Conservation (phyloP, 2,329 filamentous ascomycete species). For the Clonostachys sp. region DNA sequence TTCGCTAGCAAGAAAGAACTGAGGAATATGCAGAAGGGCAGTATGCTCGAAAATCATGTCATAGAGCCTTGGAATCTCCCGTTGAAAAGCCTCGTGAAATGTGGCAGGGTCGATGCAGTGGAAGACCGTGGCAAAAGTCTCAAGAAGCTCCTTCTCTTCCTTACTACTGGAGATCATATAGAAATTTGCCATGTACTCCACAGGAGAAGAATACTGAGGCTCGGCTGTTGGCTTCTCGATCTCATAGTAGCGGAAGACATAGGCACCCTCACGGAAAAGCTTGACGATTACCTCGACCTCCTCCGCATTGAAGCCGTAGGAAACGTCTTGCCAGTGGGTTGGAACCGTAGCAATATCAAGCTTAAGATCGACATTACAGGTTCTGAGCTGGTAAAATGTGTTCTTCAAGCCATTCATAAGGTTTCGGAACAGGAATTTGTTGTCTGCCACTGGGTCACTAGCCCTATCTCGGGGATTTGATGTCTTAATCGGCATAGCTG, state of each 20-base stretch:
- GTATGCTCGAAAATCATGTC: conserved; percentile 98
- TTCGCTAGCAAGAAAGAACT: conserved; percentile 98
- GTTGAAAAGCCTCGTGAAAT: conserved; percentile 97
- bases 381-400: conserved; percentile 90
- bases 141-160: conserved; percentile 94
- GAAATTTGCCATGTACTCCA: conserved; percentile 90
- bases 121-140: conserved; percentile 97
- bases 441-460: conserved; percentile 87
- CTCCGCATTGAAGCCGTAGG: conserved; percentile 93
- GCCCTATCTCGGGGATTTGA: conserved; percentile 86
- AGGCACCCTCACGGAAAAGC: conserved; percentile 92
- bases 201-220: conserved; percentile 71
- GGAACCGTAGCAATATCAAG: conserved; percentile 78
- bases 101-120: conserved; percentile 97
- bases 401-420: conserved; percentile 94
- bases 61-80: conserved; percentile 94
- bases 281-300: conserved; percentile 96
- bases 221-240: conserved; percentile 75
- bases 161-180: conserved; percentile 92
- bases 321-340: conserved; percentile 90
- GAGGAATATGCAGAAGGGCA: conserved; percentile 87
- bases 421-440: conserved; percentile 97
- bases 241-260: conserved; percentile 95
- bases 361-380: conserved; percentile 71
- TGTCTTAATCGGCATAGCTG: conserved; percentile 91